Evolutionary conservation across 2,329 filamentous ascomycete genomes (phyloP).

Genomic region (Claviceps monticola): DNA sequence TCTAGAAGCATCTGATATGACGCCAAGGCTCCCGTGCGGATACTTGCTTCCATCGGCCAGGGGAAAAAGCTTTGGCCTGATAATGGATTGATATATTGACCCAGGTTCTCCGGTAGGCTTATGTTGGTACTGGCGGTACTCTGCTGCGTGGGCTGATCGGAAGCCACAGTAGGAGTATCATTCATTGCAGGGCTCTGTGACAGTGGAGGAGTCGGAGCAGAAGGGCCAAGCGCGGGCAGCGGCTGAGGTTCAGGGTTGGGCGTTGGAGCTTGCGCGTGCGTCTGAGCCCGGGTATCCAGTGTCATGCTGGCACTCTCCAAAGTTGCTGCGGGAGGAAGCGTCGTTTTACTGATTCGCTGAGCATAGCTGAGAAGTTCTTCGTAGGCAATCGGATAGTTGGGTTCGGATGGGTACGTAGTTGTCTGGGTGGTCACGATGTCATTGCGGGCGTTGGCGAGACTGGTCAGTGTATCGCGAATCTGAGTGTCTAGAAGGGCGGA

Average conservation of each 20-base stretch:
- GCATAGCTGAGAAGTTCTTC: slow-evolving; percentile 65
- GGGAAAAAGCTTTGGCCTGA: slow-evolving; percentile 53
- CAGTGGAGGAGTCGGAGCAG: slow-evolving; percentile 19
- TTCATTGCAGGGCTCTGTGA: slow-evolving; percentile 22
- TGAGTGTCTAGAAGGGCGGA: slow-evolving; percentile 54
- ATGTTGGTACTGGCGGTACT: slow-evolving; percentile 21
- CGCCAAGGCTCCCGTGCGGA: slow-evolving; percentile 54
- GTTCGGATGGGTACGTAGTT: slow-evolving; percentile 37
- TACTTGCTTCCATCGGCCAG: slow-evolving; percentile 61
- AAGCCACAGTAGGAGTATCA: slow-evolving; percentile 15
- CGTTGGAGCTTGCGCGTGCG: slow-evolving; percentile 7
- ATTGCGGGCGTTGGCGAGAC: slow-evolving; percentile 58
- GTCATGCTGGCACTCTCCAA: slow-evolving; percentile 24
- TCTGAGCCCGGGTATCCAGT: slow-evolving; percentile 12
- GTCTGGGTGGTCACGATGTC: slow-evolving; percentile 53
- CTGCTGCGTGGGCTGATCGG: slow-evolving; percentile 21
- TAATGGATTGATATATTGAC: slow-evolving; percentile 39
- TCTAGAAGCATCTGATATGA: slow-evolving; percentile 48
- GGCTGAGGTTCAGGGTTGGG: slow-evolving; percentile 18
- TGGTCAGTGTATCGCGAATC: slow-evolving; percentile 55
- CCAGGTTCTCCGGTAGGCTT: slow-evolving; percentile 34
- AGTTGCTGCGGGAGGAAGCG: slow-evolving; percentile 50
- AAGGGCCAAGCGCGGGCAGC: slow-evolving; percentile 18
- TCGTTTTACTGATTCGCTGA: slow-evolving; percentile 66
- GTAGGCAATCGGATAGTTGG: slow-evolving; percentile 48